Evolutionary conservation across 2,329 filamentous ascomycete species (phyloP), one percentile per base, ranked within the genome.

Genomic region (Colletotrichum eleusines): DNA sequence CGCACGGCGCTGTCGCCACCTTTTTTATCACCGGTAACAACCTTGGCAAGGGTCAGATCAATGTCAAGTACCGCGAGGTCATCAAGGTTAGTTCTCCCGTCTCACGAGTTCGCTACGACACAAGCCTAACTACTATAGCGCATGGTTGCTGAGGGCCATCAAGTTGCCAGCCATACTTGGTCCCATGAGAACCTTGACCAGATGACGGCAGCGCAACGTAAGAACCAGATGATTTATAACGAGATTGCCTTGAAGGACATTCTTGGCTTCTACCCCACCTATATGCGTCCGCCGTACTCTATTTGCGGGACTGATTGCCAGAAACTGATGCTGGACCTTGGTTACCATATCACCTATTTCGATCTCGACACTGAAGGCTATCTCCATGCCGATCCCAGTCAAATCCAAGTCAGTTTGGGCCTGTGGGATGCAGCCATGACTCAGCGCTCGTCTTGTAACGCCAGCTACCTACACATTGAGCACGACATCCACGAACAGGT

Each of bases 81-180:
- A 80, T 87, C n/a, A 11, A 44, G 42, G 69, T 63, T 46, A 59
- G 62, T n/a, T 1, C 74, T 84, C 5, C 20, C 18, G 3, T 33
- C 9, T 31, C 6, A 18, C 23, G 18, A 8, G 7, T n/a, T 12
- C 1, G 2, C 14, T 14, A 20, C 8, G 8, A 9, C 2, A 5
- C 3, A 5, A 2, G 14, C 42, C 55, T 70, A 9, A 70, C 63
- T 9, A 9, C 5, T 5, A 0, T 76, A 83, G 73, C 79, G 81
- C 26, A 85, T 86, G 81, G 73, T 81, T 57, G 74, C 74, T 5
- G 79, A 81, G 42, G 84, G 84, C n/a, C 85, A 86, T 72, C 85
- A 87, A 65, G 76, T 87, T 50, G 85, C 79, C 50, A 82, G 81
- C 66, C 85, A 87, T 73, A 85, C 84, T 1, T 86, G 81, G 81